phyloP scores from a whole-genome alignment of 805 yeast genomes.

The Candida suzukii region DNA sequence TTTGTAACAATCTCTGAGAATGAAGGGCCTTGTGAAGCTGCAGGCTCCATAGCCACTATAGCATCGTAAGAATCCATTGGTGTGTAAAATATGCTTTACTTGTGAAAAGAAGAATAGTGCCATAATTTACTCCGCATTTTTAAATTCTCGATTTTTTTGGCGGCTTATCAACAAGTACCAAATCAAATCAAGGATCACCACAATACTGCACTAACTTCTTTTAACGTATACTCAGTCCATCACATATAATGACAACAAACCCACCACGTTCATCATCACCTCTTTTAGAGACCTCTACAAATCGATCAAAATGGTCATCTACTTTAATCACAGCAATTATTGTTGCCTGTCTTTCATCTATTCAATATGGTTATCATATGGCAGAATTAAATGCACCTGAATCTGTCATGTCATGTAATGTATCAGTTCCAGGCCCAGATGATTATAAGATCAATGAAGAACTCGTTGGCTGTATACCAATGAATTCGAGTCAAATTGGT shows the following conservation, averaged over 20 bases:
- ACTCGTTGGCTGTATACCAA: slow-evolving; percentile 40
- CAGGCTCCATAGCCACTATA: too few relatives aligned
- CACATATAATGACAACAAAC: not conserved
- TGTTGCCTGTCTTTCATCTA: slow-evolving; percentile 67
- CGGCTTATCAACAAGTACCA: too few relatives aligned
- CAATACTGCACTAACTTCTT: too few relatives aligned
- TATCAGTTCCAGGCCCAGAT: slow-evolving; percentile 7
- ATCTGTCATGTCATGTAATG: slow-evolving; percentile 53
- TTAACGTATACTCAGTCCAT: not conserved
- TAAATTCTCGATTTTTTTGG: too few relatives aligned
- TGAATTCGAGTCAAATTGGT: slow-evolving; percentile 56
- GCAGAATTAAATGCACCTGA: slow-evolving; percentile 92
- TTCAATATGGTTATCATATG: slow-evolving; percentile 93
- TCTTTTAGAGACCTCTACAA: slow-evolving; percentile 1
- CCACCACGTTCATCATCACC: slow-evolving; percentile 8
- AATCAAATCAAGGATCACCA: too few relatives aligned
- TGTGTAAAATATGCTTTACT: too few relatives aligned
- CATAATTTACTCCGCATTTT: too few relatives aligned
- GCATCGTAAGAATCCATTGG: too few relatives aligned
- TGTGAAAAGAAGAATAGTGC: too few relatives aligned
- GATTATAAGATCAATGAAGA: slow-evolving; percentile 25
- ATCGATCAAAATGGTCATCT: slow-evolving; percentile 17
- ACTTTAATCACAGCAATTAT: slow-evolving; percentile 37
- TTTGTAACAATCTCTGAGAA: too few relatives aligned
- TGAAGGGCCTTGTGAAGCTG: too few relatives aligned